Evolutionary conservation across 352 stramenopile genomes (phyloP), one percentile per base, ranked within the genome.

Genomic region (Peronosclerospora sorghi): DNA sequence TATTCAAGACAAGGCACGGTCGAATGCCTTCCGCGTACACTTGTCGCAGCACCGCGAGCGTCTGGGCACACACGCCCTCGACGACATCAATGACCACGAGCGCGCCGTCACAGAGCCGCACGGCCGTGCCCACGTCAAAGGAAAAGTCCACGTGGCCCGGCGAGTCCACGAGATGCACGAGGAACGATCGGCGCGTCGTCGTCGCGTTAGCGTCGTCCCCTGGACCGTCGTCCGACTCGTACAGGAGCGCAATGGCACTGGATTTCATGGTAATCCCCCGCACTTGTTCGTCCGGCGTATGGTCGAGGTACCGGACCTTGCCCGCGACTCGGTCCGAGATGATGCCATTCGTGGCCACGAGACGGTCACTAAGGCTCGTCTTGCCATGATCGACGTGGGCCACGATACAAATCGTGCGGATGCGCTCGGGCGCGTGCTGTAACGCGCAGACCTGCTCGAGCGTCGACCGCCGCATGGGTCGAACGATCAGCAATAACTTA

Each of bases 261-360:
- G 83, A 88, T 61, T 97, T 94, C 92, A 98, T 98, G 2, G 95
- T 98, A 56, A 98, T 98, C 35, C 95, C 95, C 29, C 95, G 81
- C 14, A 86, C 68, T 67, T 97, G 94, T 57, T 97, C 88, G 42
- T 97, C 86, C 51, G 94, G 84, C 26, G 87, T 88, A 53, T 86
- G 96, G 68, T 98, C 95, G 41, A 98, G 67, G 57, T 96, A 98
- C 1, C 95, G 88, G n/a, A 91, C 73, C 48, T 95, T 96, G 24
- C 93, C 95, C 0, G 91, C 95, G 20, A 98, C 69, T 36, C 94
- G 92, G 60, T 97, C 85, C n/a, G 81, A 96, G 60, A 98, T 98
- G 59, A 98, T 96, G 13, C 95, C 94, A 62, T 98, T 98, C 32
- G 88, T 83, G 47, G 92, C 95, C 46, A 98, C 86, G 13, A 98